Base-by-base conservation (phyloP, 768 basidiomycete genomes). In the Bullera alba region DNA sequence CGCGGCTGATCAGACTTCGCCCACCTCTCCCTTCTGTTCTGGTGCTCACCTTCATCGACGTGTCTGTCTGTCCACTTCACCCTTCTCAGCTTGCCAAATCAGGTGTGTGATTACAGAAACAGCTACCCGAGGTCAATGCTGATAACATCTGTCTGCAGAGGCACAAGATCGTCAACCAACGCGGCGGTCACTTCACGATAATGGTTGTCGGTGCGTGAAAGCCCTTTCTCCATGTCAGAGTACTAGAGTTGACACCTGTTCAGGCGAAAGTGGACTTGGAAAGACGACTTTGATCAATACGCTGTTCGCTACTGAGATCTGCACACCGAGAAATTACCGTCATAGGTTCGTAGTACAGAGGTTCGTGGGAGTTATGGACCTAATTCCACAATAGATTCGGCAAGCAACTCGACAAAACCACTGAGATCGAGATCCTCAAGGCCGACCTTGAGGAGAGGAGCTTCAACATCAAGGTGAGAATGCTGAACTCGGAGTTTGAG, bases 281-380 rank as follows among this genome's bases (percentile, higher is more conserved):
- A 96, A 97, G 79, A 93, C 91, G 41, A 93, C 90, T 1, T 80
- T 93, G 74, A 90, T 97, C 78, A 99, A 97, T 79, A 99, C 95
- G 48, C 84, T 97, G 60, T 99, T 99, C 77, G 88, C 91, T 19
- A 97, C 93, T 47, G 93, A 97, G 78, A 79, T 99, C 48, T 93
- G 89, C 7, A 79, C 85, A 5, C 71, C 85, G 42, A 92, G 92
- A 78, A 91, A 91, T 79, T 95, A 96, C 79, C 77, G 63, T 7
- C 59, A 61, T 45, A 32, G 64, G 67, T 69, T 19, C 41, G 64
- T 59, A 10, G 27, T 30, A 28, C 53, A 26, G 28, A 7, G 19
- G 12, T 39, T 34, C 22, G 23, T 29, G 29, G n/a, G 35, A 38
- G 35, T 14, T 36, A 15, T 29, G 47, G 87, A 90, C 77, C 76